Percentiles rank a stretch among this genome's conserved stretches.
These are phyloP conservation scores for Alternaria sp. DNA, from an alignment of 2,329 filamentous ascomycete genomes.

Conservation along the genomic window DNA sequence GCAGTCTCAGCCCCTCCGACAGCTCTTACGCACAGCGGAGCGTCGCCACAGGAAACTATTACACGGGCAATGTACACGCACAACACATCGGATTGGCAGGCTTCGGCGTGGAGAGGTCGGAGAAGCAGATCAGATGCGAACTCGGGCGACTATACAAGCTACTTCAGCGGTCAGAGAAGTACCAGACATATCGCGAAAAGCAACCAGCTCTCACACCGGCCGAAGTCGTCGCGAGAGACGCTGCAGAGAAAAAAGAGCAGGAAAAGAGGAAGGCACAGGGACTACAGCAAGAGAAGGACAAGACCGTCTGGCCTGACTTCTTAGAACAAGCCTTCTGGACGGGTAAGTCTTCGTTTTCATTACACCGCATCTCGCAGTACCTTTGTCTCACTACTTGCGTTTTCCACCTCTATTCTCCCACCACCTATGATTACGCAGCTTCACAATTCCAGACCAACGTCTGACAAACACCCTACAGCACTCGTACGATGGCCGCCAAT, in stretches of 20 bases:
- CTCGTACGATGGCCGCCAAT: conserved; percentile 63
- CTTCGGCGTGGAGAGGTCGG: conserved; percentile 30
- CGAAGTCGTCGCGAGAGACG: conserved; percentile 29
- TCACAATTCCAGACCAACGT: not conserved
- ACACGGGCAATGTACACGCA: conserved; percentile 31
- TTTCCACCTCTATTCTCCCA: not conserved
- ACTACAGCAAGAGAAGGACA: conserved; percentile 43
- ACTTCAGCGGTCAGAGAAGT: conserved; percentile 48
- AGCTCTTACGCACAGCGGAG: conserved; percentile 29
- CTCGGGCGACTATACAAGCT: conserved; percentile 37
- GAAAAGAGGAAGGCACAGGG: conserved; percentile 21
- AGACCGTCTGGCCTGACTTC: conserved; percentile 54
- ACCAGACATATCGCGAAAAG: conserved; percentile 54
- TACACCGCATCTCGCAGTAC: not conserved
- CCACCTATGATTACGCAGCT: not conserved
- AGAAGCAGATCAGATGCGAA: conserved; percentile 38
- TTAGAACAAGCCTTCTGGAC: conserved; percentile 57
- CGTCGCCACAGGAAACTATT: conserved; percentile 28
- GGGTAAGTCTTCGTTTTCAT: conserved; percentile 42
- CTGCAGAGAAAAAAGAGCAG: conserved; percentile 20
- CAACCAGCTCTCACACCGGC: conserved; percentile 38
- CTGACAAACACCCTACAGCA: conserved; percentile 14
- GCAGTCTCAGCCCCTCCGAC: conserved; percentile 37
- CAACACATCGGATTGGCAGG: conserved; percentile 30
- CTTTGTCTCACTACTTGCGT: not conserved